phyloP scores from a whole-genome alignment of 2,329 filamentous ascomycete genomes.

The Zasmidium cellare region DNA sequence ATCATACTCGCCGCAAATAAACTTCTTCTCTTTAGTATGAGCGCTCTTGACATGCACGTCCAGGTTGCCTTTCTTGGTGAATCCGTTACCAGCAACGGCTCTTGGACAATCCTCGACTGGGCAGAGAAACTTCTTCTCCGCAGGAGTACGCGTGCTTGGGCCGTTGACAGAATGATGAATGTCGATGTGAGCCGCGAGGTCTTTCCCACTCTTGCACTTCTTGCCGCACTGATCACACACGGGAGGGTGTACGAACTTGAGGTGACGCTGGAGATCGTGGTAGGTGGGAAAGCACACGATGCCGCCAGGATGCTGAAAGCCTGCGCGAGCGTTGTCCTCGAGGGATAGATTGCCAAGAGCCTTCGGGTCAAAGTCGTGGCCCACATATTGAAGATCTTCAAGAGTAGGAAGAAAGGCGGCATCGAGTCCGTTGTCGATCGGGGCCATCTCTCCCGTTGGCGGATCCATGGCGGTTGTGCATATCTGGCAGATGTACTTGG shows the following conservation, averaged over 20 bases:
- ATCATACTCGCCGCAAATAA: conserved; percentile 73
- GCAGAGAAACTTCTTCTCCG: conserved; percentile 22
- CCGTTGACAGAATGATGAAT: conserved; percentile 57
- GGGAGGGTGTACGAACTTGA: conserved; percentile 69
- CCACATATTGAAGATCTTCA: conserved; percentile 13
- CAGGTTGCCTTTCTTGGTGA: conserved; percentile 82
- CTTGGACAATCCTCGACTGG: conserved; percentile 58
- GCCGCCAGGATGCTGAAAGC: conserved; percentile 2
- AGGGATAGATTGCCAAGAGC: conserved; percentile 19
- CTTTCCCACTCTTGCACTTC: conserved; percentile 64
- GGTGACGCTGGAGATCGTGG: conserved; percentile 70
- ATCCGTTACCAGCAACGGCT: conserved; percentile 67
- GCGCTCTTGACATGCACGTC: conserved; percentile 74
- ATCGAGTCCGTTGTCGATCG: conserved; percentile 21
- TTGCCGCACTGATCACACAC: conserved; percentile 73
- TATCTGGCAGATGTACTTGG: conserved; percentile 72
- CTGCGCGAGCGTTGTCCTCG: conserved; percentile 31
- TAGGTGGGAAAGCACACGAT: conserved; percentile 65
- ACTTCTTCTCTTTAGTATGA: conserved; percentile 72
- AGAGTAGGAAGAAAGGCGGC: conserved; percentile 20
- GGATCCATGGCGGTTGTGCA: conserved; percentile 51
- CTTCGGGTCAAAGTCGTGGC: conserved; percentile 14
- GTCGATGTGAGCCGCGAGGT: conserved; percentile 76
- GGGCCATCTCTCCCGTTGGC: conserved; percentile 3
- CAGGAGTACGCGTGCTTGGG: conserved; percentile 1